A percentile compares a stretch with the other conserved stretches of the same genome.
Conservation (phyloP, 1,284 basidiomycete genomes). For the Naganishia sp. region DNA sequence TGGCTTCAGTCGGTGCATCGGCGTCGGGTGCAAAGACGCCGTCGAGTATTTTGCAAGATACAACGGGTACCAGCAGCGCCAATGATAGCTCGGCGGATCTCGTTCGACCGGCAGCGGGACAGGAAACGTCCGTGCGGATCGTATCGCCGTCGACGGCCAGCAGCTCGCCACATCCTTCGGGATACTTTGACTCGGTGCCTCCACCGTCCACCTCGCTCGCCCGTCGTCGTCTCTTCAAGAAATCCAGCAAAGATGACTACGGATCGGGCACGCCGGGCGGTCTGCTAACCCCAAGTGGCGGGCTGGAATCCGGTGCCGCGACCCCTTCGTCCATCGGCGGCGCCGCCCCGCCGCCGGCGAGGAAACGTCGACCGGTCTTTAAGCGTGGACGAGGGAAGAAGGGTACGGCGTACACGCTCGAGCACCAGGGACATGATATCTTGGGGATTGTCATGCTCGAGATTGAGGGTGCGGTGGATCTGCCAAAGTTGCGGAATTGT, state of each 20-base stretch:
- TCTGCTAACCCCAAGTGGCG: conserved; percentile 2
- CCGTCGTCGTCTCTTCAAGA: conserved; percentile 22
- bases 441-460: conserved; percentile 89
- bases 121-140: conserved; percentile 15
- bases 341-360: neutral
- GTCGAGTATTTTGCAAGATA: conserved; percentile 8
- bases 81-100: conserved; percentile 1
- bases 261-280: neutral
- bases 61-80: neutral
- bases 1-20: neutral
- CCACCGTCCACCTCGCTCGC: neutral
- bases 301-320: conserved; percentile 36
- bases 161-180: conserved; percentile 11
- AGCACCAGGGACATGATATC: conserved; percentile 68
- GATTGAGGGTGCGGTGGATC: conserved; percentile 70
- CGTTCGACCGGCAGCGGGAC: neutral
- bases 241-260: conserved; percentile 16
- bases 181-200: conserved; percentile 29
- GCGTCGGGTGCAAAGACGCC: neutral
- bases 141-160: conserved; percentile 12
- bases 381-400: conserved; percentile 37
- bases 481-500: conserved; percentile 87
- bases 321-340: conserved; percentile 38
- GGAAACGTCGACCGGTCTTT: conserved; percentile 13
- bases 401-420: conserved; percentile 64